A percentile compares a stretch with the other conserved stretches of the same genome.
These are phyloP conservation scores for Paramecium biaurelia DNA, from an alignment of 73 alveolate species.

Conservation along the genomic window DNA sequence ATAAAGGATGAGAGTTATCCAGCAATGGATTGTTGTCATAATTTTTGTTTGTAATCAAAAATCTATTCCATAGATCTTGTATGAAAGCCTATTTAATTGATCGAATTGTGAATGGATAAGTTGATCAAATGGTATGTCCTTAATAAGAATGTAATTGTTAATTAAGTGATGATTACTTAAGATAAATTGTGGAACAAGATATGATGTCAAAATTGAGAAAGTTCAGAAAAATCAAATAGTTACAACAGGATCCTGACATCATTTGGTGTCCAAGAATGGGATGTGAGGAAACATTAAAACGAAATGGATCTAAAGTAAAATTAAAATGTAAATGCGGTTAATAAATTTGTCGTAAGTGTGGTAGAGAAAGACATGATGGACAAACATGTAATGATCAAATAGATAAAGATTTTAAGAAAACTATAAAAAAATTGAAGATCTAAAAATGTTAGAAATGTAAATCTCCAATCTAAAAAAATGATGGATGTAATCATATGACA, in stretches of 20 bases:
- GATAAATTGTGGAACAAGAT: not conserved
- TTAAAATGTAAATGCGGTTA: not conserved
- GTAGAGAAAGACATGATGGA: constrained; percentile 66
- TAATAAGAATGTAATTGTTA: constrained; percentile 17
- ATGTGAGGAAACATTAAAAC: not conserved
- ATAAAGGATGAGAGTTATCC: not conserved
- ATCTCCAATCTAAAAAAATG: constrained; percentile 74
- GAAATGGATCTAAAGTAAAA: not conserved
- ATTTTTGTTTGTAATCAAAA: not conserved
- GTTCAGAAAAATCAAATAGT: not conserved
- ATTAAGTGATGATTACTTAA: not conserved
- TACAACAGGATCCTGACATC: not conserved
- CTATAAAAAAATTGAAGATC: constrained; percentile 74
- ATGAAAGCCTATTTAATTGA: not conserved
- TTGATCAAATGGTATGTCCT: constrained; percentile 54
- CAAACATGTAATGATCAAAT: constrained; percentile 54
- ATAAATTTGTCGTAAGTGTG: not conserved
- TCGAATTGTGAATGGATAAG: constrained; percentile 14
- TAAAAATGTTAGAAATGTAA: constrained; percentile 87
- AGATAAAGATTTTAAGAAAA: constrained; percentile 67
- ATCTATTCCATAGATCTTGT: not conserved
- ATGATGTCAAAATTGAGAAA: not conserved
- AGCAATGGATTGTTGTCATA: not conserved
- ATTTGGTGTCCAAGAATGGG: not conserved
- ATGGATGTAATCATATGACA: constrained; percentile 97